Base-by-base conservation (phyloP, 305 asterid species). In the Fraxinus angustifolia region DNA sequence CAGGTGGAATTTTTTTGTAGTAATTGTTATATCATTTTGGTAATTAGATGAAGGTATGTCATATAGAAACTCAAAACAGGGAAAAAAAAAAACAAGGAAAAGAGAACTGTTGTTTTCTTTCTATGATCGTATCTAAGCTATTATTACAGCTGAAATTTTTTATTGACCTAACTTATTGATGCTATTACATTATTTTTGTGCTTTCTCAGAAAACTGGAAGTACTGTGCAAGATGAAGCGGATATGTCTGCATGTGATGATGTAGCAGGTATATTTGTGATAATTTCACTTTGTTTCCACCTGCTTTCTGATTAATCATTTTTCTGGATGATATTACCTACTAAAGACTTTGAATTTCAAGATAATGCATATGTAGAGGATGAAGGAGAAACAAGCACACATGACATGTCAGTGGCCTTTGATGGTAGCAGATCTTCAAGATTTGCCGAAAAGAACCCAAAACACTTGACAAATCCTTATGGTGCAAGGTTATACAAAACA, bases 321-420 rank as follows among this genome's bases (percentile, higher is more conserved):
- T 67, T 67, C 81, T 72, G 85, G 81, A 77, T 81, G 67, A 74
- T 60, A 21, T 79, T 85, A 77, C 81, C 81, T 81, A 80, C 42
- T 21, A 67, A 91, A 88, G 93, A 84, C 78, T 85, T 87, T 80
- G 94, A 89, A 50, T 89, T 82, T 83, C 93, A 83, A 78, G 88
- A 90, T 78, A 85, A 88, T 87, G 86, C 78, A 34, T 90, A 85
- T 83, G 90, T 88, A 50, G 96, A 93, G 80, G 96, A 91, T 82
- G 97, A 91, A 82, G 96, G 95, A 74, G 98, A 95, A 84, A 87
- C 95, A 80, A 88, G 89, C 85, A 81, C 89, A 45, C 90, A 89
- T 87, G 87, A 86, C 83, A 79, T 85, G 74, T 77, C 91, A 56
- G 85, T 84, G 84, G 88, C 92, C 82, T 84, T 87, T 84, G 94